Evolutionary conservation across 1,139 yeast genomes (phyloP).

Genomic region (Lodderomyces theae): DNA sequence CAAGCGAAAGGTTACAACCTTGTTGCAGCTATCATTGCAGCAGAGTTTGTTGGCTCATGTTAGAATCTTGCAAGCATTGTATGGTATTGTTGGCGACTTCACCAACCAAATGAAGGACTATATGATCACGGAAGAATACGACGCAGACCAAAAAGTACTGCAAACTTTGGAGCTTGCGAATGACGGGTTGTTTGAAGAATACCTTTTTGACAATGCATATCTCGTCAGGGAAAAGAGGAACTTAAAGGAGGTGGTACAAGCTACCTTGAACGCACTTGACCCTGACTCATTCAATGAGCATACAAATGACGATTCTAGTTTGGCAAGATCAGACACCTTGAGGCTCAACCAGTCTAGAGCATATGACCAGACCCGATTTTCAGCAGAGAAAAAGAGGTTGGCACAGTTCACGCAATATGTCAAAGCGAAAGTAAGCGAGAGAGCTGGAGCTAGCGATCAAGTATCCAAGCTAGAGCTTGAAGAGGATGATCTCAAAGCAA

Average conservation of each 20-base stretch:
- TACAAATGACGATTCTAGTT: slow-evolving; percentile 24
- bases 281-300: slow-evolving; percentile 41
- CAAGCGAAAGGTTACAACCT: slow-evolving; percentile 61
- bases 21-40: slow-evolving; percentile 63
- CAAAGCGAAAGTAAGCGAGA: slow-evolving; percentile 33
- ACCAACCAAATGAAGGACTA: slow-evolving; percentile 66
- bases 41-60: slow-evolving; percentile 73
- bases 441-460: slow-evolving; percentile 13
- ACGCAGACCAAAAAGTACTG: slow-evolving; percentile 44
- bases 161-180: slow-evolving; percentile 67
- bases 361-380: slow-evolving; percentile 32
- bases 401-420: slow-evolving; percentile 39
- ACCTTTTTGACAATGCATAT: slow-evolving; percentile 64
- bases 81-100: slow-evolving; percentile 58
- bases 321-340: slow-evolving; percentile 35
- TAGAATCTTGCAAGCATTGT: slow-evolving; percentile 68
- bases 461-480: slow-evolving; percentile 23
- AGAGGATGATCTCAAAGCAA: slow-evolving; percentile 33
- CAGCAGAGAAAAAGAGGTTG: slow-evolving; percentile 39
- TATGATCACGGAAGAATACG: slow-evolving; percentile 46
- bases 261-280: slow-evolving; percentile 51
- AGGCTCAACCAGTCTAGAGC: slow-evolving; percentile 19
- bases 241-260: slow-evolving; percentile 59
- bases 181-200: slow-evolving; percentile 71
- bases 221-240: slow-evolving; percentile 72